Conservation (phyloP, 2,329 filamentous ascomycete genomes). For the Claviceps paspali region DNA sequence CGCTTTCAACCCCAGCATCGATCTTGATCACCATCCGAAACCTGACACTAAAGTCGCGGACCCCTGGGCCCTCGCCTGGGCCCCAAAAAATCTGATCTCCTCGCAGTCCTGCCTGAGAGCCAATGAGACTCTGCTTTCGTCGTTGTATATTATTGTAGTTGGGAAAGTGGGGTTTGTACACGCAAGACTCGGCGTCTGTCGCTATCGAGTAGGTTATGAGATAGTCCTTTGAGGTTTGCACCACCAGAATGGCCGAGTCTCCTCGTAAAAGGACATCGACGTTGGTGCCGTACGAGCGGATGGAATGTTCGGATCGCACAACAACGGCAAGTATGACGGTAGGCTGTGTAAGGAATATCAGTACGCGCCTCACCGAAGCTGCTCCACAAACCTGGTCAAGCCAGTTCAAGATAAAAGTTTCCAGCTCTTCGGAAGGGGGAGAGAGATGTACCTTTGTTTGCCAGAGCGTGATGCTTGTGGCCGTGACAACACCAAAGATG, state of each 20-base stretch:
- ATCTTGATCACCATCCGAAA: slow-evolving; percentile 98
- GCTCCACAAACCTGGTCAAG: too few relatives aligned
- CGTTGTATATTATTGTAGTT: slow-evolving; percentile 49
- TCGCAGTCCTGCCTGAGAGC: slow-evolving; percentile 35
- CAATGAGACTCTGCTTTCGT: slow-evolving; percentile 45
- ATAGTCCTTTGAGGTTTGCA: slow-evolving; percentile 73
- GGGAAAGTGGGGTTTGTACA: slow-evolving; percentile 72
- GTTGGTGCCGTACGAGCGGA: slow-evolving; percentile 74
- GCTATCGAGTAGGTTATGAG: slow-evolving; percentile 90
- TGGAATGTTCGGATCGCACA: slow-evolving; percentile 63
- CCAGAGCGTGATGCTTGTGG: slow-evolving; percentile 82
- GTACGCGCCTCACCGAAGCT: too few relatives aligned
- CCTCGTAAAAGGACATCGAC: slow-evolving; percentile 73
- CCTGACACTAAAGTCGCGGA: slow-evolving; percentile 74
- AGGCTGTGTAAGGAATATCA: slow-evolving; percentile 41
- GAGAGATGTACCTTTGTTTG: slow-evolving; percentile 65
- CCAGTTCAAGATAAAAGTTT: not conserved
- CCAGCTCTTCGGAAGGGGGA: not conserved
- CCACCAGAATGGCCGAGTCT: slow-evolving; percentile 81
- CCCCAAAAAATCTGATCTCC: slow-evolving; percentile 55
- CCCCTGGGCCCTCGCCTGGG: slow-evolving; percentile 66
- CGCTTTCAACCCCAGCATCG: slow-evolving; percentile 82
- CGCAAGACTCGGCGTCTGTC: slow-evolving; percentile 63
- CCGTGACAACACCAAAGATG: slow-evolving; percentile 74
- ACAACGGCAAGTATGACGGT: slow-evolving; percentile 78